phyloP scores from a whole-genome alignment of 2,329 filamentous ascomycete genomes.

The Penicillium concentricum region DNA sequence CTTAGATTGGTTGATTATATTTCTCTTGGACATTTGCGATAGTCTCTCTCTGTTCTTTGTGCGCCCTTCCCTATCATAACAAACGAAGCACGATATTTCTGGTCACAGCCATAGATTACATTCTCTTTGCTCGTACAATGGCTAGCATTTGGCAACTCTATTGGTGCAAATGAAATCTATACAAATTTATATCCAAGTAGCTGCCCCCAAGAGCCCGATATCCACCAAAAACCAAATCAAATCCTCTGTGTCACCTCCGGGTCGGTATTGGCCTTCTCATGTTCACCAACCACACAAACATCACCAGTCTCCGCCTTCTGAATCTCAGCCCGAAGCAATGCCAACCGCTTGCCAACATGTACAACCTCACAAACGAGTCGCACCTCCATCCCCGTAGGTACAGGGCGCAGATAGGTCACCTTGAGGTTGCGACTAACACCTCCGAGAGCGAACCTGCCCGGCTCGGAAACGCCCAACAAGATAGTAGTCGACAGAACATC shows the following conservation, averaged over 20 bases:
- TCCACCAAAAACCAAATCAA: constrained; percentile 9
- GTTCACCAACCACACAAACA: constrained; percentile 60
- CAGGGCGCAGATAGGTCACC: constrained; percentile 66
- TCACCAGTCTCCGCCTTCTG: constrained; percentile 53
- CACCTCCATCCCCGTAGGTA: constrained; percentile 52
- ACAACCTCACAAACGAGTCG: constrained; percentile 59
- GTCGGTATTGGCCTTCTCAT: constrained; percentile 65
- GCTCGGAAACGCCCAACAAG: constrained; percentile 55
- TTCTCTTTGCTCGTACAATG: not conserved
- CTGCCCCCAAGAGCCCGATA: not conserved
- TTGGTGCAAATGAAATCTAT: constrained; percentile 10
- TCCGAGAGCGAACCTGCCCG: constrained; percentile 61
- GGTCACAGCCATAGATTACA: not conserved
- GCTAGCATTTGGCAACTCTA: not conserved
- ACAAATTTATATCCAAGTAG: not conserved
- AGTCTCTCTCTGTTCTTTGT: constrained; percentile 18
- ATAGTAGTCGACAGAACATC: constrained; percentile 64
- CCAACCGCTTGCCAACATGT: constrained; percentile 56
- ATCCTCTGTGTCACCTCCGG: constrained; percentile 34
- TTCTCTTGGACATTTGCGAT: constrained; percentile 28
- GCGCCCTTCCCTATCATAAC: constrained; percentile 7
- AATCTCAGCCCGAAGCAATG: constrained; percentile 56
- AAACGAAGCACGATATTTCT: constrained; percentile 18
- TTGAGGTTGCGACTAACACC: constrained; percentile 67
- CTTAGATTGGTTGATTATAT: constrained; percentile 32